phyloP scores from a whole-genome alignment of 352 stramenopile genomes.

The Globisporangium splendens region DNA sequence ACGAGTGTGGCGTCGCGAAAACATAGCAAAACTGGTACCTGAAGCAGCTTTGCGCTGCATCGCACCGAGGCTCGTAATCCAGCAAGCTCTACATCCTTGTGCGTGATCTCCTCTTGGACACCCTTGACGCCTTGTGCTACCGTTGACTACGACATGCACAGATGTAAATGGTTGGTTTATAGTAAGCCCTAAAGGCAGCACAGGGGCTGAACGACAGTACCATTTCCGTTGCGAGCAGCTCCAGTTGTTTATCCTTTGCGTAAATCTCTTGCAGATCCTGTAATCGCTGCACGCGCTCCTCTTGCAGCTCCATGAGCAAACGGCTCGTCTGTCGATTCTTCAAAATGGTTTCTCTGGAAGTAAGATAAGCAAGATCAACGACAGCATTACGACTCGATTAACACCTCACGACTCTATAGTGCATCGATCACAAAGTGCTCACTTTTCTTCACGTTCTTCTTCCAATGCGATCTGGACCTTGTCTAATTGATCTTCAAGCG shows the following conservation, averaged over 20 bases:
- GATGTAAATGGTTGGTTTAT: not conserved
- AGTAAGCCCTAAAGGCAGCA: not conserved
- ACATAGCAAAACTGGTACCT: conserved; percentile 23
- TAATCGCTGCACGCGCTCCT: conserved; percentile 74
- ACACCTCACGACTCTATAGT: not conserved
- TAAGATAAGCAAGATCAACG: not conserved
- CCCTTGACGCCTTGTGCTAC: conserved; percentile 38
- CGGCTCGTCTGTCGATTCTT: conserved; percentile 70
- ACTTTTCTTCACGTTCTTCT: conserved; percentile 75
- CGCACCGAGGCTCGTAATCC: conserved; percentile 58
- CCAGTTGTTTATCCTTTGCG: conserved; percentile 70
- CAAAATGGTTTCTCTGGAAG: conserved; percentile 55
- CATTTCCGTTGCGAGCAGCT: conserved; percentile 54
- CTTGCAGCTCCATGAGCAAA: conserved; percentile 62
- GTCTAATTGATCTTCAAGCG: conserved; percentile 62
- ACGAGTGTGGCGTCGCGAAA: not conserved
- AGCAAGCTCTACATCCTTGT: conserved; percentile 68
- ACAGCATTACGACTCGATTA: not conserved
- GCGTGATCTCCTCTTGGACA: conserved; percentile 53
- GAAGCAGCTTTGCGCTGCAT: conserved; percentile 68
- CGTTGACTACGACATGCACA: conserved; percentile 24
- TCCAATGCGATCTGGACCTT: conserved; percentile 60
- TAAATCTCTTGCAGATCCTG: conserved; percentile 82
- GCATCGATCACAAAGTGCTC: not conserved
- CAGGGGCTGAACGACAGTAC: conserved; percentile 15